A percentile compares a stretch with the other conserved stretches of the same genome.
phyloP scores from a whole-genome alignment of 441 rosid species.

The Hura crepitans region DNA sequence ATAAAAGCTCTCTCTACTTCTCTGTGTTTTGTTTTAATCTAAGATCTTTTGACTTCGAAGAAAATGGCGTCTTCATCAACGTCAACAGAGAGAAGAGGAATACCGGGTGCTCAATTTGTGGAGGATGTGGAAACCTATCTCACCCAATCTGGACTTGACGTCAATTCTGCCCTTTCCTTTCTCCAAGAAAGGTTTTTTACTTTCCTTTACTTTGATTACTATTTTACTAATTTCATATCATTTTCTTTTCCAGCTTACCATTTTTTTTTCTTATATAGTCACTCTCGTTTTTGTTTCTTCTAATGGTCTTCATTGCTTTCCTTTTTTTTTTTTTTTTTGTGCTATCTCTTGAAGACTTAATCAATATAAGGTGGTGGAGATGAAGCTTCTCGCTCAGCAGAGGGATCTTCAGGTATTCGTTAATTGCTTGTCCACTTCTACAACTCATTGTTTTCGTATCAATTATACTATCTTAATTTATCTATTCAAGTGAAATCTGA shows the following conservation, averaged over 20 bases:
- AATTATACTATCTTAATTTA: background rate
- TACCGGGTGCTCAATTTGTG: constrained; percentile 83
- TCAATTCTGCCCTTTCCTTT: constrained; percentile 63
- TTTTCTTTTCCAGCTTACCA: background rate
- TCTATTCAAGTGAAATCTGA: background rate
- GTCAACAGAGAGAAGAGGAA: constrained; percentile 75
- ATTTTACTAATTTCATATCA: background rate
- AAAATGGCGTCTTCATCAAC: constrained; percentile 44
- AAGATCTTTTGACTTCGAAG: background rate
- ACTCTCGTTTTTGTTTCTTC: background rate
- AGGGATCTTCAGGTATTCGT: constrained; percentile 73
- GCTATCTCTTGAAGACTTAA: constrained; percentile 52
- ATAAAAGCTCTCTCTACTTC: background rate
- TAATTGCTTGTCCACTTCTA: background rate
- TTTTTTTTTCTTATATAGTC: background rate
- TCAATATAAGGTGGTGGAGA: constrained; percentile 86
- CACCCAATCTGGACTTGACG: constrained; percentile 59
- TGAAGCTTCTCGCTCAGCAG: constrained; percentile 89
- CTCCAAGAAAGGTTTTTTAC: constrained; percentile 73
- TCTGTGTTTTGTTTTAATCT: too few species aligned
- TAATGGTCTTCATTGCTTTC: background rate
- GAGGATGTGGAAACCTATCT: constrained; percentile 77
- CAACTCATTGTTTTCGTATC: too few species aligned
- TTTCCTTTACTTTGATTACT: constrained; percentile 5
- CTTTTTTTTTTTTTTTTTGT: background rate